Conservation (phyloP, 1,284 basidiomycete genomes). For the Fomes fomentarius region DNA sequence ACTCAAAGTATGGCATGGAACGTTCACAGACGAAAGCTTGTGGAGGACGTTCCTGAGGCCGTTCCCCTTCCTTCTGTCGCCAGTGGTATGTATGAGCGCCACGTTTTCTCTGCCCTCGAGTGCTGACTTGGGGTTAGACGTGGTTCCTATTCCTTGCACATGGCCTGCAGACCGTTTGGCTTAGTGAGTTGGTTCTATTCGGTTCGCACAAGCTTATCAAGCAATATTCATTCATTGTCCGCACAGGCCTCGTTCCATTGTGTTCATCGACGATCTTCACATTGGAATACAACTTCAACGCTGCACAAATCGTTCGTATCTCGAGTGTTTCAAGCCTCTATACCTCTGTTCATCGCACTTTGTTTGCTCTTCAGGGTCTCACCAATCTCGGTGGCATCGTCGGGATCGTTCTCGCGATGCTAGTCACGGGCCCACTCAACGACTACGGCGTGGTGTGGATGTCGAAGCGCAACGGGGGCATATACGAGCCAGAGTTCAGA, state of each 20-base stretch:
- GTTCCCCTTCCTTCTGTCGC: conserved; percentile 45
- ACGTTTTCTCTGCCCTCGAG: not conserved
- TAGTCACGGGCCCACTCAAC: conserved; percentile 44
- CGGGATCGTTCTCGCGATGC: conserved; percentile 43
- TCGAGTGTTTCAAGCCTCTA: not conserved
- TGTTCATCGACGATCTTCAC: conserved; percentile 48
- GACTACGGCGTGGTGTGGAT: conserved; percentile 47
- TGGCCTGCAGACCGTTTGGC: conserved; percentile 46
- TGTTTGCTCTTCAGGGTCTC: conserved; percentile 30
- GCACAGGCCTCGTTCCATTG: conserved; percentile 41
- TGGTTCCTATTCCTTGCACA: conserved; percentile 41
- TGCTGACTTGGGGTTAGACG: conserved; percentile 30
- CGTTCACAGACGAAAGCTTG: conserved; percentile 37
- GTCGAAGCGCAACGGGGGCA: conserved; percentile 44
- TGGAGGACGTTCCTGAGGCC: conserved; percentile 41
- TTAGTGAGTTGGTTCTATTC: conserved; percentile 32
- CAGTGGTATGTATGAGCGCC: conserved; percentile 36
- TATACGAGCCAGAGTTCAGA: conserved; percentile 52
- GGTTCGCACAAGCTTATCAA: too few relatives aligned
- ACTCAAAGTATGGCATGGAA: conserved; percentile 41
- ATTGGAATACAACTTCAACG: conserved; percentile 42
- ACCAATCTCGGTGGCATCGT: conserved; percentile 48
- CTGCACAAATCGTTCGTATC: conserved; percentile 37
- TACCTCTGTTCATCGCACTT: not conserved
- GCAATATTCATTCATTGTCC: conserved; percentile 2